Conservation (phyloP, 139 green algal genomes). For the Auxenochlorella pyrenoidosa region DNA sequence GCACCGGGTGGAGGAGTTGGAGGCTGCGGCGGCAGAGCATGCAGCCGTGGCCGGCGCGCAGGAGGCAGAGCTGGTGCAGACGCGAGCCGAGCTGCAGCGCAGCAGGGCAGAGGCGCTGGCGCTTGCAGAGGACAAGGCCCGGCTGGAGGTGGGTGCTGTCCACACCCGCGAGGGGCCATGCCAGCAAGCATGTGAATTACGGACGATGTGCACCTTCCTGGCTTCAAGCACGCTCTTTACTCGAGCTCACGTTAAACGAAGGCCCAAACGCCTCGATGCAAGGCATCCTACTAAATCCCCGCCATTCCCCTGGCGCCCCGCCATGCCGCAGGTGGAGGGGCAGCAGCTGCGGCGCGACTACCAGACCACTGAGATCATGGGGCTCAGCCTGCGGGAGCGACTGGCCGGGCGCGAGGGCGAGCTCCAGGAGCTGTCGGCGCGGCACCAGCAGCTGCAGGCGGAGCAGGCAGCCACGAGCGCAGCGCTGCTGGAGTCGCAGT, state of each 20-base stretch:
- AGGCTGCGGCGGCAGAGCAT: neutral
- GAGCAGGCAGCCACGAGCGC: neutral
- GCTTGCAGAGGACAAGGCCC: conserved; percentile 28
- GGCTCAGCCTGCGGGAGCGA: conserved; percentile 46
- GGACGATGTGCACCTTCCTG: too few relatives aligned
- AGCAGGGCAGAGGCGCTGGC: neutral
- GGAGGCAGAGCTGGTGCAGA: conserved; percentile 36
- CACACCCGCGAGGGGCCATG: too few relatives aligned
- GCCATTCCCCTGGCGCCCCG: too few relatives aligned
- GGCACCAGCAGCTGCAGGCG: neutral
- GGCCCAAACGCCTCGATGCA: too few relatives aligned
- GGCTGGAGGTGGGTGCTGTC: conserved; percentile 34
- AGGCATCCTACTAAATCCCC: too few relatives aligned
- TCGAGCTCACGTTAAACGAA: too few relatives aligned
- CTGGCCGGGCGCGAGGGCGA: conserved; percentile 41
- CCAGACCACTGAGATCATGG: conserved; percentile 45
- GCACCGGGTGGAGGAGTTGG: conserved; percentile 26
- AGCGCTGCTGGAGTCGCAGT: neutral
- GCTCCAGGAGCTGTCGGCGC: conserved; percentile 1
- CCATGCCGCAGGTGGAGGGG: conserved; percentile 39
- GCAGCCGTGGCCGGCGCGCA: conserved; percentile 3
- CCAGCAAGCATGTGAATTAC: too few relatives aligned
- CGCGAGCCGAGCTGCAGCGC: conserved; percentile 16
- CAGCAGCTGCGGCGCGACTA: conserved; percentile 45
- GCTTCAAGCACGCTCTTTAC: too few relatives aligned